Evolutionary conservation across 1,139 yeast genomes (phyloP), one percentile per base, ranked within the genome.

Genomic region (Yamadazyma mexicana): DNA sequence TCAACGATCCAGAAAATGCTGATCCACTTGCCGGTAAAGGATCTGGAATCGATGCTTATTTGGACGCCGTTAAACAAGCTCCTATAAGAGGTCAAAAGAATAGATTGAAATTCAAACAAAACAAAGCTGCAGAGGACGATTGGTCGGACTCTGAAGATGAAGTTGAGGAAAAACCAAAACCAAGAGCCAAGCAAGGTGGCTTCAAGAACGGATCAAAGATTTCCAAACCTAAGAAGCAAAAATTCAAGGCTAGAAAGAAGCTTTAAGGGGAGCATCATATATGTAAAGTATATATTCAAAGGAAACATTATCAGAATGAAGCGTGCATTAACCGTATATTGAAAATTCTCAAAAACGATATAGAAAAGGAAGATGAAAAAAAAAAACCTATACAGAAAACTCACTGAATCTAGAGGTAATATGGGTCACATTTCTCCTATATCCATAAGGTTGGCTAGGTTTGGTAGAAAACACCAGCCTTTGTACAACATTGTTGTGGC

Each of bases 31-130:
- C 65, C n/a, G 55, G 59, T 28, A 59, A 59, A 42, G 72, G 69
- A 10, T 62, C 74, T 6, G 94, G 96, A 18, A 78, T 91, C 47
- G 87, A 87, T 59, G 97, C 97, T 1, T 92, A 92, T 59, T 78
- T 89, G 51, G 96, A 88, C 49, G 98, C 98, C 10, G 88, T 92
- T 29, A 84, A 81, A 60, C 87, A 84, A 53, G 97, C 92, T 23
- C 98, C 98, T 31, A 79, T 87, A 4, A 83, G 95, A 64, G 96
- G 97, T 42, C 96, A 87, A 69, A 81, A 80, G 69, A 88, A 89
- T 63, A 88, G 81, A 69, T 77, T 89, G 74, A 91, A 89, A 66
- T 92, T 81, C 67, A 87, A 84, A 66, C 83, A 81, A 61, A 75
- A 77, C 36, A 70, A 69, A 45, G 71, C 73, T 27, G 70, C 71